Evolutionary conservation across 1,284 basidiomycete genomes (phyloP).

Genomic region (Ceratobasidium sp.): DNA sequence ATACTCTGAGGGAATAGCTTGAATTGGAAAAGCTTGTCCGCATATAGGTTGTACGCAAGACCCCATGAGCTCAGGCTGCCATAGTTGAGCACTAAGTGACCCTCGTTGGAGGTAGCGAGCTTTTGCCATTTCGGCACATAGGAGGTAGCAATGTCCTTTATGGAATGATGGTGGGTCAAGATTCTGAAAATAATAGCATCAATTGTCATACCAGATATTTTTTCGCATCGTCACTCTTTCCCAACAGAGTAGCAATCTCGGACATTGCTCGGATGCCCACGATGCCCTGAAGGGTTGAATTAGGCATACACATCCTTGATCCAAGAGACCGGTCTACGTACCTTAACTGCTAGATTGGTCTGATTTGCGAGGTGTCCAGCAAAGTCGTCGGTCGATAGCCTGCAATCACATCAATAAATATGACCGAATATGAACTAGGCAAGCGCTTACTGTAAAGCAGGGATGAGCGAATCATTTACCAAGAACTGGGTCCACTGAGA

Average conservation of each 20-base stretch:
- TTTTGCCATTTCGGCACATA: slow-evolving; percentile 43
- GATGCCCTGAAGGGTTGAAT: slow-evolving; percentile 41
- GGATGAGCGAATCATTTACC: slow-evolving; percentile 64
- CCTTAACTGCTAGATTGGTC: slow-evolving; percentile 81
- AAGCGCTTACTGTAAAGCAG: slow-evolving; percentile 47
- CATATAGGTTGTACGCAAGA: slow-evolving; percentile 69
- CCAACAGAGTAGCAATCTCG: slow-evolving; percentile 61
- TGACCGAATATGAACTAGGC: not conserved
- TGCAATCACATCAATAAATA: not conserved
- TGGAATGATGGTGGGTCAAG: not conserved
- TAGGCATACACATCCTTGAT: not conserved
- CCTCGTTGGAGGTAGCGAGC: slow-evolving; percentile 43
- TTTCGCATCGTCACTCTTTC: slow-evolving; percentile 55
- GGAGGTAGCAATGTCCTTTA: slow-evolving; percentile 40
- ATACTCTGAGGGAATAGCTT: slow-evolving; percentile 68
- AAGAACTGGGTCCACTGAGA: slow-evolving; percentile 78
- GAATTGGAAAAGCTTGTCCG: slow-evolving; percentile 66
- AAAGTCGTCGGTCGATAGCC: slow-evolving; percentile 73
- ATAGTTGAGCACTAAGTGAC: slow-evolving; percentile 49
- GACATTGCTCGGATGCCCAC: slow-evolving; percentile 64
- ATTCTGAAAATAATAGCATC: no score
- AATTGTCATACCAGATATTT: no score
- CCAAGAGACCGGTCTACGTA: not conserved
- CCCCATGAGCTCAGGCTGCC: slow-evolving; percentile 64
- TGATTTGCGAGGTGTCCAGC: slow-evolving; percentile 74